phyloP scores from a whole-genome alignment of 805 yeast species.

The Hagleromyces aurorensis region DNA sequence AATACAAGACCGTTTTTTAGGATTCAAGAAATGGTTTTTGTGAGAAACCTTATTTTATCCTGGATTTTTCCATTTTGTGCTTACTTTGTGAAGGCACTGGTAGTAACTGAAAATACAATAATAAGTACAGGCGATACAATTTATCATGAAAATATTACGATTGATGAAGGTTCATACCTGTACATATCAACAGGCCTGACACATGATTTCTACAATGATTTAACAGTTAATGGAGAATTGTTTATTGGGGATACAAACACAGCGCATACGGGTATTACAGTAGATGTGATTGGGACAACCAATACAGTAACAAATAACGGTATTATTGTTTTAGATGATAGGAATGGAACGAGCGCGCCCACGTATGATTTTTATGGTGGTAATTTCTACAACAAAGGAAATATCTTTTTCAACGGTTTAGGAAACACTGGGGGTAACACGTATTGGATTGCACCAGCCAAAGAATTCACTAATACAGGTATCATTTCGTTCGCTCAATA shows the following conservation, averaged over 20 bases:
- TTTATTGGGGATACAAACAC: conserved; percentile 9
- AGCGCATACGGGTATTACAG: conserved; percentile 5
- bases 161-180: conserved; percentile 6
- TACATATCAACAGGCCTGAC: conserved; percentile 8
- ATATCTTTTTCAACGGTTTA: conserved; percentile 8
- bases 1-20: too few relatives aligned
- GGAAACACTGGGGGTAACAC: conserved; percentile 3
- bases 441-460: conserved; percentile 5
- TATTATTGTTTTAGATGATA: conserved; percentile 9
- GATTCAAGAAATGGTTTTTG: too few relatives aligned
- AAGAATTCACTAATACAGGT: conserved; percentile 7
- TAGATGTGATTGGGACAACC: conserved; percentile 4
- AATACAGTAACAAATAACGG: conserved; percentile 7
- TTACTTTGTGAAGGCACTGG: too few relatives aligned
- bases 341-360: conserved; percentile 6
- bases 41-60: too few relatives aligned
- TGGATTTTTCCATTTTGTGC: too few relatives aligned
- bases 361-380: conserved; percentile 6
- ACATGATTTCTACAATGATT: conserved; percentile 3
- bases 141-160: conserved; percentile 3
- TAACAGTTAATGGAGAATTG: conserved; percentile 8
- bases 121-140: conserved; percentile 1
- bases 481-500: conserved; percentile 7
- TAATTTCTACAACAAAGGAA: conserved; percentile 7
- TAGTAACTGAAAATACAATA: neutral